Evolutionary conservation across 1,284 basidiomycete species (phyloP).

Genomic region (Hymenochaete sp.): DNA sequence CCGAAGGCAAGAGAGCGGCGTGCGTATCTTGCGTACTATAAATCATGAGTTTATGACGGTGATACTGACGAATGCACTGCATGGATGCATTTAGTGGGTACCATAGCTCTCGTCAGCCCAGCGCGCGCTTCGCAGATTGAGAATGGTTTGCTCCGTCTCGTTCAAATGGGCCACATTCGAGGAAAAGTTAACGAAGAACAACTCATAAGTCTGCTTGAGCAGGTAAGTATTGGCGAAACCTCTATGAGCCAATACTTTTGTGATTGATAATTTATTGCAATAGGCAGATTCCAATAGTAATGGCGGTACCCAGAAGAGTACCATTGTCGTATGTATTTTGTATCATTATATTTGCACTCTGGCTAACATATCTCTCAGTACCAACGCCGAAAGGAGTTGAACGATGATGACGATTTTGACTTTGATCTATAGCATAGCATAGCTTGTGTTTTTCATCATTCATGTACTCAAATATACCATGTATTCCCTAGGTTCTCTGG

Average conservation of each 20-base stretch:
- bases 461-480: too few species aligned
- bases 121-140: slow-evolving; percentile 84
- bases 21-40: slow-evolving; percentile 37
- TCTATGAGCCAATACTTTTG: neutral
- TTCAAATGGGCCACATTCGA: slow-evolving; percentile 84
- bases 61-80: neutral
- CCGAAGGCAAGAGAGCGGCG: slow-evolving; percentile 82
- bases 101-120: slow-evolving; percentile 89
- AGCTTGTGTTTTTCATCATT: too few species aligned
- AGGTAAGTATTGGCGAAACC: slow-evolving; percentile 44
- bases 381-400: slow-evolving; percentile 26
- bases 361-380: slow-evolving; percentile 21
- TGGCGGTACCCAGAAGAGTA: slow-evolving; percentile 21
- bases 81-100: slow-evolving; percentile 50
- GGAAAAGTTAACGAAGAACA: slow-evolving; percentile 83
- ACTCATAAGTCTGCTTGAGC: slow-evolving; percentile 86
- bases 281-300: slow-evolving; percentile 24
- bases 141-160: slow-evolving; percentile 81
- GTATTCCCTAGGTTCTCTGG: too few species aligned
- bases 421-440: slow-evolving; percentile 21
- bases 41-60: slow-evolving; percentile 6
- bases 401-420: slow-evolving; percentile 28
- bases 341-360: neutral
- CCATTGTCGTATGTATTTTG: slow-evolving; percentile 24
- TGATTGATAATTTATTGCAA: slow-evolving; percentile 16